These are phyloP conservation scores for Lophiotrema nucula DNA, from an alignment of 495 filamentous ascomycete species.

Conservation along the genomic window DNA sequence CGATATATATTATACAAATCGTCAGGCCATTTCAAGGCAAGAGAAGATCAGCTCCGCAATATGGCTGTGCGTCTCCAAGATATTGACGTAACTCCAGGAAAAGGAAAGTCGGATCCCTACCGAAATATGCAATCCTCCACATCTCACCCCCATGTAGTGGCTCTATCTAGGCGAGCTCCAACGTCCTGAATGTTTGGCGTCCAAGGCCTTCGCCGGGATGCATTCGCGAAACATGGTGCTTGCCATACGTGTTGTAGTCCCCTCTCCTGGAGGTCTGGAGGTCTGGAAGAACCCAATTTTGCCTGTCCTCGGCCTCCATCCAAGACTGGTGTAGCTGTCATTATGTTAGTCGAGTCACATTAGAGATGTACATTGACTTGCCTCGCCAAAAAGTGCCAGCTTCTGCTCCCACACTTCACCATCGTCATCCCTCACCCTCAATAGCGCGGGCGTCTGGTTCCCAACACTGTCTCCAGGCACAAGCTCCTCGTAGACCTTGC, in stretches of 20 bases:
- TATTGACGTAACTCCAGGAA: no score
- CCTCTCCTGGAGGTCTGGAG: background rate
- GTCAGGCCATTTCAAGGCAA: no score
- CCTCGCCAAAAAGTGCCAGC: constrained; percentile 12
- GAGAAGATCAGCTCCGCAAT: no score
- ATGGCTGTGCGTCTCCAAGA: no score
- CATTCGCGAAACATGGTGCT: background rate
- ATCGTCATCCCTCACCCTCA: constrained; percentile 7
- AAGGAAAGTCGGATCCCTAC: no score
- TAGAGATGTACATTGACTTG: constrained; percentile 4
- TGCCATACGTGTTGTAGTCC: background rate
- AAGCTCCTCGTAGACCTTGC: constrained; percentile 11
- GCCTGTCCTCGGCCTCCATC: background rate
- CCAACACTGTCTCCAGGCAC: background rate
- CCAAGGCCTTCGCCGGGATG: background rate
- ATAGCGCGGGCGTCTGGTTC: constrained; percentile 8
- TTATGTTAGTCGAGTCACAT: background rate
- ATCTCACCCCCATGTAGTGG: background rate
- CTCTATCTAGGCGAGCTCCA: background rate
- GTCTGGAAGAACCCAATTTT: background rate
- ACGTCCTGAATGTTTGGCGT: background rate
- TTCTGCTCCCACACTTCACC: constrained; percentile 15
- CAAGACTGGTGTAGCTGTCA: background rate
- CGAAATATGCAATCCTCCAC: no score
- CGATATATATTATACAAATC: no score